These are phyloP conservation scores for Blastobotrys robertii DNA, from an alignment of 805 yeast genomes.

Conservation along the genomic window DNA sequence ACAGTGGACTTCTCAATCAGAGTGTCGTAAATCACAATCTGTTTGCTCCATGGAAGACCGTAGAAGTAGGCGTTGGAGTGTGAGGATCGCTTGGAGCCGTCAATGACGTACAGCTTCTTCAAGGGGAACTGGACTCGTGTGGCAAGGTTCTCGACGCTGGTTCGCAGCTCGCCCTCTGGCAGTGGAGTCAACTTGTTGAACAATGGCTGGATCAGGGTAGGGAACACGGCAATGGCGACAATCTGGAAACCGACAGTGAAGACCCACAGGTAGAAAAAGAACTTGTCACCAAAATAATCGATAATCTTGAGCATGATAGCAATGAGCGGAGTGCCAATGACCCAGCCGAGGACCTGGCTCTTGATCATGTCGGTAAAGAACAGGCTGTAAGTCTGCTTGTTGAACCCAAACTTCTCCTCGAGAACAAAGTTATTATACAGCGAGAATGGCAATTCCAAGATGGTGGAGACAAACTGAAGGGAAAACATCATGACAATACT, in stretches of 20 bases:
- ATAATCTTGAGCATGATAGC: conserved; percentile 74
- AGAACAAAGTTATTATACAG: conserved; percentile 77
- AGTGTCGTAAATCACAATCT: conserved; percentile 89
- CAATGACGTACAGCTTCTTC: conserved; percentile 76
- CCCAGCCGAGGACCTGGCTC: conserved; percentile 40
- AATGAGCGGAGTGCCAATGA: conserved; percentile 62
- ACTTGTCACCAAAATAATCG: conserved; percentile 67
- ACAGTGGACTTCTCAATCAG: conserved; percentile 69
- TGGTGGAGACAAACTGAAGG: conserved; percentile 39
- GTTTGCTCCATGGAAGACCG: conserved; percentile 95
- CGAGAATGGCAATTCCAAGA: conserved; percentile 56
- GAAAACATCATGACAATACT: conserved; percentile 55
- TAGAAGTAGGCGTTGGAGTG: conserved; percentile 96
- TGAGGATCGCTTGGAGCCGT: conserved; percentile 93
- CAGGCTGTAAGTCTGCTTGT: conserved; percentile 63
- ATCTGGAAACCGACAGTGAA: conserved; percentile 66
- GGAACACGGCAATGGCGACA: conserved; percentile 63
- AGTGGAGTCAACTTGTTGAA: conserved; percentile 88
- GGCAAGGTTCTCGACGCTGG: conserved; percentile 74
- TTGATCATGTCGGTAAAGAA: conserved; percentile 72
- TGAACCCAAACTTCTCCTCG: conserved; percentile 90
- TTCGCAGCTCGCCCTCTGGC: conserved; percentile 79
- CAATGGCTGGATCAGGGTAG: conserved; percentile 81
- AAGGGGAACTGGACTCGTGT: conserved; percentile 72
- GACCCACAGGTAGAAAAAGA: conserved; percentile 69